Conservation (phyloP, 148 eudicot genomes). For the Chenopodium berlandieri region DNA sequence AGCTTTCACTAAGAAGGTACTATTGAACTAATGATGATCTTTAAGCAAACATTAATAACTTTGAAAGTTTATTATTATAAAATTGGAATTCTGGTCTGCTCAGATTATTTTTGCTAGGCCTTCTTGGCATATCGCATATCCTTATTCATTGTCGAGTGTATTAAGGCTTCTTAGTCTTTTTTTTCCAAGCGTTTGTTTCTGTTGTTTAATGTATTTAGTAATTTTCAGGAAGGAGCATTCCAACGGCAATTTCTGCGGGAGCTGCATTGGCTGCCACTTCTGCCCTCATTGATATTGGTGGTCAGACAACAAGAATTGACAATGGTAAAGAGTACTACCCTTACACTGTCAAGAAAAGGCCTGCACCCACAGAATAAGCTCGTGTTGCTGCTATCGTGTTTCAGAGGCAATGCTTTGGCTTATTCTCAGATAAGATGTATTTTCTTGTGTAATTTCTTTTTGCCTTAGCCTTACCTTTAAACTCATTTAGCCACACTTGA, state of each 20-base stretch:
- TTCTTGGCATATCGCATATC: too few relatives aligned
- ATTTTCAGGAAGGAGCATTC: constrained; percentile 68
- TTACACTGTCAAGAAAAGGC: constrained; percentile 77
- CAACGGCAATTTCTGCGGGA: constrained; percentile 78
- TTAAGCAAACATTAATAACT: too few relatives aligned
- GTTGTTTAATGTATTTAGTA: neutral
- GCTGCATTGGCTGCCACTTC: constrained; percentile 86
- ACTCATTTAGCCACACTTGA: constrained; percentile 11
- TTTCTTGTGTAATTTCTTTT: constrained; percentile 11
- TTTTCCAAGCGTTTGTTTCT: neutral
- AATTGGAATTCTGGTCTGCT: neutral
- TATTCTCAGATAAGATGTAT: constrained; percentile 8
- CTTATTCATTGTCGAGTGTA: neutral
- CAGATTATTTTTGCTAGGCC: too few relatives aligned
- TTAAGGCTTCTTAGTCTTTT: neutral
- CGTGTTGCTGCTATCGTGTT: constrained; percentile 9
- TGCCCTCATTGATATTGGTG: constrained; percentile 66
- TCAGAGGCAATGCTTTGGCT: neutral
- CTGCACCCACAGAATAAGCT: constrained; percentile 36
- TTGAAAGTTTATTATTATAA: neutral
- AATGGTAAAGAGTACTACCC: constrained; percentile 86
- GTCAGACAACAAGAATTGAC: constrained; percentile 75
- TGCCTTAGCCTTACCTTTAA: neutral
- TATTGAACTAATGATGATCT: too few relatives aligned
- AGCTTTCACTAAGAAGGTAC: too few relatives aligned